Evolutionary conservation across 352 stramenopile species (phyloP).

Genomic region (Phytophthora meadii): DNA sequence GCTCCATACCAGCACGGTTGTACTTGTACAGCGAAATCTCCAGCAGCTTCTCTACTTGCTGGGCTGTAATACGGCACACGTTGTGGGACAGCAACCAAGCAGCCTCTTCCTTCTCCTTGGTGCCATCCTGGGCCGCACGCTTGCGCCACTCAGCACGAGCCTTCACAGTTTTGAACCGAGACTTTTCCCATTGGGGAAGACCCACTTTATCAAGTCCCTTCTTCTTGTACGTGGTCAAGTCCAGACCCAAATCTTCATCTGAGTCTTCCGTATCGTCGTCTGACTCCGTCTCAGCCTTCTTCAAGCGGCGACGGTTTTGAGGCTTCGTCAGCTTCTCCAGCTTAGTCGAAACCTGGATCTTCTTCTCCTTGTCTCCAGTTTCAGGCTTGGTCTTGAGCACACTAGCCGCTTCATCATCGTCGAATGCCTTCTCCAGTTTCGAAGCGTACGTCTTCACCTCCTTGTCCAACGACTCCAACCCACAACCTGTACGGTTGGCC

Average conservation of each 20-base stretch:
- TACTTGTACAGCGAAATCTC: conserved; percentile 87
- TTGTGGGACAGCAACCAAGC: conserved; percentile 90
- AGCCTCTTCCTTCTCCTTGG: conserved; percentile 71
- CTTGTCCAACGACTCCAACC: conserved; percentile 74
- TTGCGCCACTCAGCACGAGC: conserved; percentile 62
- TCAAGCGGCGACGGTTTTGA: conserved; percentile 51
- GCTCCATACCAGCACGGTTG: conserved; percentile 90
- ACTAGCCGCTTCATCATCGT: conserved; percentile 48
- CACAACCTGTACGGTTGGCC: conserved; percentile 53
- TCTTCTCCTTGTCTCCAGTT: conserved; percentile 48
- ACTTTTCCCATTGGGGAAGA: conserved; percentile 59
- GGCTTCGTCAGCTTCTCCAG: conserved; percentile 67
- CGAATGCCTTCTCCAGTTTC: conserved; percentile 72
- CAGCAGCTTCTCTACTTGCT: conserved; percentile 82
- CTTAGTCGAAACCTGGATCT: conserved; percentile 66
- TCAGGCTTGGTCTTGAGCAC: conserved; percentile 34
- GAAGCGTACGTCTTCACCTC: conserved; percentile 69
- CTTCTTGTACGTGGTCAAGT: conserved; percentile 66
- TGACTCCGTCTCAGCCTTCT: conserved; percentile 54
- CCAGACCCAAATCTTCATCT: conserved; percentile 54
- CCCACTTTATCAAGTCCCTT: conserved; percentile 75
- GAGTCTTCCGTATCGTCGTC: conserved; percentile 60
- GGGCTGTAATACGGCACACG: conserved; percentile 89
- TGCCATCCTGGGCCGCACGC: conserved; percentile 55
- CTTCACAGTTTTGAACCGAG: conserved; percentile 63